These are phyloP conservation scores for Russula griseocarnosa DNA, from an alignment of 768 basidiomycete genomes.

Conservation along the genomic window DNA sequence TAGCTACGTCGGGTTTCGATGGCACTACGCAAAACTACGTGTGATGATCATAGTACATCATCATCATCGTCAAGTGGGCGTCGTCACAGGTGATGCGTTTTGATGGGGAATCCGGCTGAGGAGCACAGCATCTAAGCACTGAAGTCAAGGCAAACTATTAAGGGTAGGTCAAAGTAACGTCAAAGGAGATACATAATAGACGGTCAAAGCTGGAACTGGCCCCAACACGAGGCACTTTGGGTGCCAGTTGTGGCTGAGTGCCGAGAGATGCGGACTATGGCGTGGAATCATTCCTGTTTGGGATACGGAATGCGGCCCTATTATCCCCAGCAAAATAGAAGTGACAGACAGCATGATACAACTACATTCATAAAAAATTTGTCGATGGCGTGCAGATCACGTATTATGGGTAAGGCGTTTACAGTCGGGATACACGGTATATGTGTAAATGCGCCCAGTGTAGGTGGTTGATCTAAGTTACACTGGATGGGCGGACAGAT, in stretches of 20 bases:
- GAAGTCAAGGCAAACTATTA: not conserved
- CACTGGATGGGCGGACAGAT: not conserved
- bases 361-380: not conserved
- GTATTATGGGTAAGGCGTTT: not conserved
- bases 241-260: not conserved
- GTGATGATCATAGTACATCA: conserved; percentile 1
- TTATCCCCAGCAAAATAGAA: not conserved
- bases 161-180: not conserved
- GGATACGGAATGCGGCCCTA: not conserved
- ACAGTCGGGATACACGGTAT: conserved; percentile 8
- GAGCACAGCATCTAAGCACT: conserved; percentile 1
- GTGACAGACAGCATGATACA: not conserved
- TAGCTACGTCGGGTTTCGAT: not conserved
- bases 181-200: not conserved
- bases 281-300: not conserved
- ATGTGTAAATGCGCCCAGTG: conserved; percentile 12
- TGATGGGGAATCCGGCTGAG: not conserved
- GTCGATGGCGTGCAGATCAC: conserved; percentile 19
- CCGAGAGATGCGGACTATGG: not conserved
- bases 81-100: conserved; percentile 6
- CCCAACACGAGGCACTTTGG: not conserved
- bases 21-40: not conserved
- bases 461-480: not conserved
- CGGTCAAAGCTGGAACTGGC: too few species aligned
- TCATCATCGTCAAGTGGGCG: not conserved